These are phyloP conservation scores for Eucalyptus camaldulensis DNA, from an alignment of 345 rosid genomes.

Conservation along the genomic window DNA sequence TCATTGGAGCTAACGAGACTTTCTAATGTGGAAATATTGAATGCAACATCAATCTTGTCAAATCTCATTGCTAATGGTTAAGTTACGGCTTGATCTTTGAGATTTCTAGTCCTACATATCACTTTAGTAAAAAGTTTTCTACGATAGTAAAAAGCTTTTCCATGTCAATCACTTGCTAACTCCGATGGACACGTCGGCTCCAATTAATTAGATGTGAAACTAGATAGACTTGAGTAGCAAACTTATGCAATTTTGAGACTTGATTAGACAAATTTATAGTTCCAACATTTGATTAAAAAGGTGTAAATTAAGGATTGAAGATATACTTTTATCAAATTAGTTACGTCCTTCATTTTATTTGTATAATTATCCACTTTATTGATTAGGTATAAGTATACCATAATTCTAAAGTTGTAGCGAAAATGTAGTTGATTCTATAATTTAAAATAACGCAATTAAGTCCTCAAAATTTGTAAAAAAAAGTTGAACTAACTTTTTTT, in stretches of 20 bases:
- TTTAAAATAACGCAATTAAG: not conserved
- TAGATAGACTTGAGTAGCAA: not conserved
- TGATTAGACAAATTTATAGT: not conserved
- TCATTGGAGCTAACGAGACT: not conserved
- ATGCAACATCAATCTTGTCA: not conserved
- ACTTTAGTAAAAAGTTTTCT: not conserved
- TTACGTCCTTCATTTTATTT: not conserved
- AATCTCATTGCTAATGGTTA: not conserved
- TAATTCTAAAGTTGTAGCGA: not conserved
- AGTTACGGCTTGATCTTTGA: not conserved
- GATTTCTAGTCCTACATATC: not conserved
- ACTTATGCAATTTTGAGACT: not conserved
- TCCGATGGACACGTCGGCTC: not conserved
- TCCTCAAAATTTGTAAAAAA: not conserved
- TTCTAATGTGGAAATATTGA: not conserved
- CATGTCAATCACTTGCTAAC: not conserved
- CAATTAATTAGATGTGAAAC: too few species aligned
- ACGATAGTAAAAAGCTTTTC: not conserved
- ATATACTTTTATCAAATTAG: not conserved
- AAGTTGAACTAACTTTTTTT: not conserved
- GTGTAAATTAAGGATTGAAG: not conserved
- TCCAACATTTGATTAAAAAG: not conserved
- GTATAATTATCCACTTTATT: too few species aligned
- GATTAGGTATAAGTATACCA: not conserved
- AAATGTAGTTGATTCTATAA: not conserved